Conservation (phyloP, 768 basidiomycete species). For the Leccinum uliginosum region DNA sequence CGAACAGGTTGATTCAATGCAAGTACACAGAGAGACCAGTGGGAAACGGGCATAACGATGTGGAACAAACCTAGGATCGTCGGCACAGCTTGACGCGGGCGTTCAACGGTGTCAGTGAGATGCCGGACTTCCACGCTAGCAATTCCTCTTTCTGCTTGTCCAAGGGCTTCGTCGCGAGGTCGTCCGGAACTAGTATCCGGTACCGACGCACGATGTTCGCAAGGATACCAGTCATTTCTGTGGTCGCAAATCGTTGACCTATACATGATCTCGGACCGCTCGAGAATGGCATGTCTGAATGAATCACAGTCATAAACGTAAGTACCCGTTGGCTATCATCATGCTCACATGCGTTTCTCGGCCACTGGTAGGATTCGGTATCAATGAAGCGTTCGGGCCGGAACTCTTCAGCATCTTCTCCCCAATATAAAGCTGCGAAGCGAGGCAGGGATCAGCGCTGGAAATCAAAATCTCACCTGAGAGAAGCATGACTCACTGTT, state of each 20-base stretch:
- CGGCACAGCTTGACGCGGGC: conserved; percentile 21
- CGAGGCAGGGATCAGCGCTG: background rate
- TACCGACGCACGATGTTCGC: conserved; percentile 41
- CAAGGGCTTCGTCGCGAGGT: conserved; percentile 26
- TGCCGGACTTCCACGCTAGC: conserved; percentile 34
- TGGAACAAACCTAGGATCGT: conserved; percentile 9
- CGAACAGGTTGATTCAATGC: background rate
- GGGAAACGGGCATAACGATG: background rate
- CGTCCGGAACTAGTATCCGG: conserved; percentile 36
- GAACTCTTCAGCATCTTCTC: conserved; percentile 40
- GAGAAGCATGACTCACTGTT: conserved; percentile 36
- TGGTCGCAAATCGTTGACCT: conserved; percentile 45
- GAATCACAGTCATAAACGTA: background rate
- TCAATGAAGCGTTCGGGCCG: conserved; percentile 50
- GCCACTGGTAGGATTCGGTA: conserved; percentile 35
- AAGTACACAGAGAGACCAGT: background rate
- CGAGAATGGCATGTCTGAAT: conserved; percentile 42
- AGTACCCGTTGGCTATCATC: background rate
- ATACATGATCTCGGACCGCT: conserved; percentile 44
- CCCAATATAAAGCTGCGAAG: conserved; percentile 44
- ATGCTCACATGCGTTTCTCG: conserved; percentile 14
- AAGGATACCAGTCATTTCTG: conserved; percentile 40
- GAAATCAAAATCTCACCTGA: background rate
- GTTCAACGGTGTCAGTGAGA: conserved; percentile 34
- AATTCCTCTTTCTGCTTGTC: conserved; percentile 33